Evolutionary conservation across 2,329 filamentous ascomycete species (phyloP).

Genomic region (Rasamsonia emersonii): DNA sequence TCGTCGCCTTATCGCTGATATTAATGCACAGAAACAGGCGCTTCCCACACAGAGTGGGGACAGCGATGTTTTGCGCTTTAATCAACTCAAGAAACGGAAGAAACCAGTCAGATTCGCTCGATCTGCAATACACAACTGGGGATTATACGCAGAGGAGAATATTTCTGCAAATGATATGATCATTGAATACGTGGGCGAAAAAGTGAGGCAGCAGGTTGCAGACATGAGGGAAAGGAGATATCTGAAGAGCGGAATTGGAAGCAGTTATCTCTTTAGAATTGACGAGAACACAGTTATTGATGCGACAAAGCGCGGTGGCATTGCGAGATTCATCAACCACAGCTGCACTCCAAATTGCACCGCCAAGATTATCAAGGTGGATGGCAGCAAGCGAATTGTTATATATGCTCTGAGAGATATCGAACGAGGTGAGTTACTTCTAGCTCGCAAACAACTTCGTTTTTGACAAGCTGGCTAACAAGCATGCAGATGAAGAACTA

Average conservation of each 20-base stretch:
- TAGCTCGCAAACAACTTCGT: neutral
- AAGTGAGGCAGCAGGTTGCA: constrained; percentile 93
- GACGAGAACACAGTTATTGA: constrained; percentile 97
- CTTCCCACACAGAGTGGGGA: constrained; percentile 62
- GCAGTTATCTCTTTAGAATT: constrained; percentile 95
- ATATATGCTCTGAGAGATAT: constrained; percentile 98
- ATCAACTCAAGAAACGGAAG: constrained; percentile 98
- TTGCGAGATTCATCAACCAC: constrained; percentile 96
- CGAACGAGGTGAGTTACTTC: constrained; percentile 66
- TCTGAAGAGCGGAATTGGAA: constrained; percentile 91
- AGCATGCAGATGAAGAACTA: constrained; percentile 76
- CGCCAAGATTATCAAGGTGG: constrained; percentile 98
- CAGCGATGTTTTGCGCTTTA: constrained; percentile 90
- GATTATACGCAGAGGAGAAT: constrained; percentile 93
- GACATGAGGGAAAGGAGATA: constrained; percentile 89
- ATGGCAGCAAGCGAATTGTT: constrained; percentile 95
- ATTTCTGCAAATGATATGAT: constrained; percentile 99
- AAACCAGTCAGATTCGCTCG: constrained; percentile 97
- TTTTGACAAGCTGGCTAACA: constrained; percentile 7
- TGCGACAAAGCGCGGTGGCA: constrained; percentile 96
- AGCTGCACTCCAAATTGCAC: constrained; percentile 98
- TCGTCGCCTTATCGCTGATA: constrained; percentile 83
- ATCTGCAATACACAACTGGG: constrained; percentile 98
- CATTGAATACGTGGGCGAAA: constrained; percentile 98
- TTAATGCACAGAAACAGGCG: constrained; percentile 85